A percentile compares a stretch with the other conserved stretches of the same genome.
Conservation (phyloP, 2,329 filamentous ascomycete genomes). For the Mollisiaceae sp. region DNA sequence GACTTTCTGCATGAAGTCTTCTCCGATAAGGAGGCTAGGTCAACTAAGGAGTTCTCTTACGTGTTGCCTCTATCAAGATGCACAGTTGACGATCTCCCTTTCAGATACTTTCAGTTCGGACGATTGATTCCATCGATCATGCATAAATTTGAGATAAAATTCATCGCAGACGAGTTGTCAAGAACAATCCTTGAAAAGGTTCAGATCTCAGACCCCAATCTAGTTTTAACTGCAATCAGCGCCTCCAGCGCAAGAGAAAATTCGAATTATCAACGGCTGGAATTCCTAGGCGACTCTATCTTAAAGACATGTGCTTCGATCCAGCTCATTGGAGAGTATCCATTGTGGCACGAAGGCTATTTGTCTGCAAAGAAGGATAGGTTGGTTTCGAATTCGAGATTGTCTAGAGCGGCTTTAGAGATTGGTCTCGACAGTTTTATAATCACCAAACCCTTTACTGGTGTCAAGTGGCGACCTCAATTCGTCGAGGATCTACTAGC, state of each 20-base stretch:
- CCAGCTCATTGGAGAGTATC: slow-evolving; percentile 64
- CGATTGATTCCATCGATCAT: slow-evolving; percentile 75
- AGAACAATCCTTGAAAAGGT: slow-evolving; percentile 58
- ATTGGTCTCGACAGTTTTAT: slow-evolving; percentile 75
- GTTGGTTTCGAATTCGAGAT: slow-evolving; percentile 76
- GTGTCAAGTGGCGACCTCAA: slow-evolving; percentile 72
- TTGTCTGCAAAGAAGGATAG: slow-evolving; percentile 71
- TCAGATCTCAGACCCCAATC: slow-evolving; percentile 55
- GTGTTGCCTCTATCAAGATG: slow-evolving; percentile 56
- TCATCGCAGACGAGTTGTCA: slow-evolving; percentile 67
- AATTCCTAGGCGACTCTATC: slow-evolving; percentile 85
- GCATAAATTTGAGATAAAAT: slow-evolving; percentile 67
- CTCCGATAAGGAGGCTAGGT: slow-evolving; percentile 3
- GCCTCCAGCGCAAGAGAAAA: slow-evolving; percentile 63
- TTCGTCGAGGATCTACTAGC: slow-evolving; percentile 55
- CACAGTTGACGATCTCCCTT: slow-evolving; percentile 53
- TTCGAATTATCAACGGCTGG: slow-evolving; percentile 79
- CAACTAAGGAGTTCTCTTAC: slow-evolving; percentile 49
- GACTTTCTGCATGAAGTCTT: slow-evolving; percentile 60
- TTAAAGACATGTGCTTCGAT: slow-evolving; percentile 76
- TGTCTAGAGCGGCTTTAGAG: slow-evolving; percentile 67
- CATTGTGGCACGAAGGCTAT: slow-evolving; percentile 76
- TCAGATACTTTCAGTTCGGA: slow-evolving; percentile 50
- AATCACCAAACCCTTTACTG: slow-evolving; percentile 68
- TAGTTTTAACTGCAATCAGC: slow-evolving; percentile 73